These are phyloP conservation scores for Candida khao-thaluensis DNA, from an alignment of 805 yeast genomes.

Conservation along the genomic window DNA sequence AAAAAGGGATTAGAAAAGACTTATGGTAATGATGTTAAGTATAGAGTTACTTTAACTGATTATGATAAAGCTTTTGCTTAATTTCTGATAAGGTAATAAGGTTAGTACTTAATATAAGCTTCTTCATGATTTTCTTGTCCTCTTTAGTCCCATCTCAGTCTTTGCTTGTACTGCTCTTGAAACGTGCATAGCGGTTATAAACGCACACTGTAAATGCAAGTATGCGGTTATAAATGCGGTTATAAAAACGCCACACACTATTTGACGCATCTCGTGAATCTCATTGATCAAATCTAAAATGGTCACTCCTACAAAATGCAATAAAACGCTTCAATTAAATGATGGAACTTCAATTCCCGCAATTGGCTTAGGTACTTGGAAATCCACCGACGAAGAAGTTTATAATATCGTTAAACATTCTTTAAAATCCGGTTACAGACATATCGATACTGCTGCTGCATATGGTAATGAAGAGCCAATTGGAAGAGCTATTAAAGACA, in stretches of 20 bases:
- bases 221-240: too few species aligned
- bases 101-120: too few species aligned
- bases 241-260: too few species aligned
- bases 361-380: slow-evolving; percentile 77
- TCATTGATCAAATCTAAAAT: too few species aligned
- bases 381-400: slow-evolving; percentile 56
- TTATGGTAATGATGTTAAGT: slow-evolving; percentile 55
- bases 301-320: slow-evolving; percentile 1
- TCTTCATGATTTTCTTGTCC: too few species aligned
- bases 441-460: slow-evolving; percentile 73
- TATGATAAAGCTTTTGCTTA: slow-evolving; percentile 47
- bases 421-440: slow-evolving; percentile 62
- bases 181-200: too few species aligned
- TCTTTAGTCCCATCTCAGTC: too few species aligned
- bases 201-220: too few species aligned
- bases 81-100: too few species aligned
- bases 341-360: slow-evolving; percentile 61
- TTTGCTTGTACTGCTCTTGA: too few species aligned
- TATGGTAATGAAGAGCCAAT: slow-evolving; percentile 68
- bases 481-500: slow-evolving; percentile 52
- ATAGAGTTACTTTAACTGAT: slow-evolving; percentile 61
- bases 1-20: slow-evolving; percentile 55
- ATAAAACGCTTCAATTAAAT: slow-evolving; percentile 34
- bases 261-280: too few species aligned
- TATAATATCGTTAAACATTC: slow-evolving; percentile 58